phyloP scores from a whole-genome alignment of 2,329 filamentous ascomycete species.

The Epichloe baconii region DNA sequence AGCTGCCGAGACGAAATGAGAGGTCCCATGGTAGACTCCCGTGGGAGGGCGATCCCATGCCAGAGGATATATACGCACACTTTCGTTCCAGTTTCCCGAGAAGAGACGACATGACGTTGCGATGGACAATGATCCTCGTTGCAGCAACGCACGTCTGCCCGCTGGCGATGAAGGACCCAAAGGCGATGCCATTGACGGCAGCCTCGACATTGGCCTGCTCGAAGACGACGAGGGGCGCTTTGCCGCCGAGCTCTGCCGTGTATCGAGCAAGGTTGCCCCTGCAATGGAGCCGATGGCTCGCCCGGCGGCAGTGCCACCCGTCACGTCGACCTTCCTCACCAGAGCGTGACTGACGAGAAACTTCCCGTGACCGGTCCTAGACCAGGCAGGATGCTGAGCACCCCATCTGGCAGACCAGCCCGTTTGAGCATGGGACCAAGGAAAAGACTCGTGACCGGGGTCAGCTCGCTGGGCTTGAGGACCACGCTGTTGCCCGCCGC shows the following conservation, averaged over 20 bases:
- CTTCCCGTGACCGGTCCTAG: slow-evolving; percentile 39
- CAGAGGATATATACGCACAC: slow-evolving; percentile 34
- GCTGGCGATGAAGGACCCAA: slow-evolving; percentile 41
- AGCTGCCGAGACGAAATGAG: slow-evolving; percentile 51
- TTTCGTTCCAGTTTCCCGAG: slow-evolving; percentile 49
- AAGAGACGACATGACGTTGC: slow-evolving; percentile 51
- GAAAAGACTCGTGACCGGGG: slow-evolving; percentile 46
- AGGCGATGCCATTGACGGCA: slow-evolving; percentile 56
- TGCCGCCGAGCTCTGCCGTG: slow-evolving; percentile 60
- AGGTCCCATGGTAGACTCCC: slow-evolving; percentile 49
- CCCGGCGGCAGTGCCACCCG: slow-evolving; percentile 60
- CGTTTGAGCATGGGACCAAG: slow-evolving; percentile 47
- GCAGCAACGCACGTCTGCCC: slow-evolving; percentile 53
- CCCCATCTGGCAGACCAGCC: slow-evolving; percentile 58
- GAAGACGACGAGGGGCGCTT: slow-evolving; percentile 57
- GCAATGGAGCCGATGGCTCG: slow-evolving; percentile 54
- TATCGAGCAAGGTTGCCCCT: slow-evolving; percentile 55
- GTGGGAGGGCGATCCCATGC: slow-evolving; percentile 45
- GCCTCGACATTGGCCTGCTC: slow-evolving; percentile 50
- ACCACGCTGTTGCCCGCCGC: slow-evolving; percentile 47
- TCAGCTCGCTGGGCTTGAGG: slow-evolving; percentile 49
- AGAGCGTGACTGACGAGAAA: slow-evolving; percentile 38
- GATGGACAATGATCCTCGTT: slow-evolving; percentile 63
- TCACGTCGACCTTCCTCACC: slow-evolving; percentile 58
- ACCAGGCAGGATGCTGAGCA: slow-evolving; percentile 49